phyloP scores from a whole-genome alignment of 164 flowering plant genomes.

The Chimonanthus salicifolius region DNA sequence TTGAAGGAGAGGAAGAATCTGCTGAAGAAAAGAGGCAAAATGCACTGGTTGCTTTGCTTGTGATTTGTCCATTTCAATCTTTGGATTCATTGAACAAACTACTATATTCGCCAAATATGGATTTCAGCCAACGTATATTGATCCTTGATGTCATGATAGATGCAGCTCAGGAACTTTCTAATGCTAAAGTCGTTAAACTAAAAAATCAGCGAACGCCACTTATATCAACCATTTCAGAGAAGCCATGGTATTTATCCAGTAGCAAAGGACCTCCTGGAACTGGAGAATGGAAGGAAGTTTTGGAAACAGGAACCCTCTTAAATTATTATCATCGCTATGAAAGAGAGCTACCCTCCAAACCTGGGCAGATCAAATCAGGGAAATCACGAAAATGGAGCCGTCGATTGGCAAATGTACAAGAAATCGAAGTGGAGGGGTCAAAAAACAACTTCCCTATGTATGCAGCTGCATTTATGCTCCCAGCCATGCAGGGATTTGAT shows the following conservation, averaged over 20 bases:
- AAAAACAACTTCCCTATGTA: constrained; percentile 76
- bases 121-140: constrained; percentile 85
- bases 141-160: constrained; percentile 91
- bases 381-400: constrained; percentile 84
- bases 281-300: constrained; percentile 76
- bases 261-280: constrained; percentile 70
- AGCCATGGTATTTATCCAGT: constrained; percentile 81
- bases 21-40: constrained; percentile 88
- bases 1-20: constrained; percentile 94
- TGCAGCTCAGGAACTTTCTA: constrained; percentile 86
- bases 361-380: constrained; percentile 52
- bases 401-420: constrained; percentile 29
- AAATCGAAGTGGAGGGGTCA: constrained; percentile 43
- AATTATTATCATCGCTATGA: constrained; percentile 74
- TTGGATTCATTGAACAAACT: constrained; percentile 60
- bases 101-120: constrained; percentile 82
- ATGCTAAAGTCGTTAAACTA: constrained; percentile 33
- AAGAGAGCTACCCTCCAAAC: constrained; percentile 71
- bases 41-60: constrained; percentile 73
- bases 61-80: constrained; percentile 65
- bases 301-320: constrained; percentile 49
- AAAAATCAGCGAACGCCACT: constrained; percentile 35
- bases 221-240: constrained; percentile 54
- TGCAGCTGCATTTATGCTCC: constrained; percentile 99
- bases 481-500: constrained; percentile 92